Base-by-base conservation (phyloP, 495 filamentous ascomycete genomes). In the Hypoxylon fragiforme region DNA sequence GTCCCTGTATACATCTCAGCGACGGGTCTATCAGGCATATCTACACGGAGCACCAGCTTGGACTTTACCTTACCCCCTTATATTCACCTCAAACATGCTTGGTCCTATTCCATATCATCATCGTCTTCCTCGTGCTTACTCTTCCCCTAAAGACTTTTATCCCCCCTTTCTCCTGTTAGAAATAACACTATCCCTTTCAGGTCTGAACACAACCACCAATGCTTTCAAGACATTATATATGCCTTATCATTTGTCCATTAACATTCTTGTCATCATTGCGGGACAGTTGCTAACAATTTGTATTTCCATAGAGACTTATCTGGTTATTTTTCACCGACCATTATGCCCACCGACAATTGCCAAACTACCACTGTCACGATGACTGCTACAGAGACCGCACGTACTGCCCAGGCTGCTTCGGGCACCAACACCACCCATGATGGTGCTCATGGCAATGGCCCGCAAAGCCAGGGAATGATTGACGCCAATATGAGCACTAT, bases 401-500 rank as follows among this genome's bases (percentile, higher is more conserved):
- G 4, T 0, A 12, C 4, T 16, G n/a, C 20, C 38, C 55, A 63
- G n/a, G 30, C 38, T 11, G 37, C 55, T 43, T 12, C 40, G 7
- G 54, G 64, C 19, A 39, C 51, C 26, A 26, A 49, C 3, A 31
- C 38, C 14, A 5, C 48, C 14, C 55, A 66, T 26, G 55, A 46
- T 21, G 30, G 34, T 48, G 51, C 41, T 34, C 52, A 57, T 28
- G 40, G 36, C 19, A 35, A 42, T 16, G 49, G 48, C 14, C 19
- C 48, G n/a, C 54, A 58, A 21, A 40, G 12, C 37, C 65, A 60
- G 3, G 13, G 20, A 11, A 38, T 57, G 34, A 49, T 44, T 21
- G 65, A 68, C 15, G 16, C 43, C 7, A 53, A 50, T 9, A 62
- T 68, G 49, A 61, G 46, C n/a, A 47, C 70, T 15, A 54, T 75